Evolutionary conservation across 2,329 filamentous ascomycete genomes (phyloP), one percentile per base, ranked within the genome.

Genomic region (Aspergillus fumigatiaffinis): DNA sequence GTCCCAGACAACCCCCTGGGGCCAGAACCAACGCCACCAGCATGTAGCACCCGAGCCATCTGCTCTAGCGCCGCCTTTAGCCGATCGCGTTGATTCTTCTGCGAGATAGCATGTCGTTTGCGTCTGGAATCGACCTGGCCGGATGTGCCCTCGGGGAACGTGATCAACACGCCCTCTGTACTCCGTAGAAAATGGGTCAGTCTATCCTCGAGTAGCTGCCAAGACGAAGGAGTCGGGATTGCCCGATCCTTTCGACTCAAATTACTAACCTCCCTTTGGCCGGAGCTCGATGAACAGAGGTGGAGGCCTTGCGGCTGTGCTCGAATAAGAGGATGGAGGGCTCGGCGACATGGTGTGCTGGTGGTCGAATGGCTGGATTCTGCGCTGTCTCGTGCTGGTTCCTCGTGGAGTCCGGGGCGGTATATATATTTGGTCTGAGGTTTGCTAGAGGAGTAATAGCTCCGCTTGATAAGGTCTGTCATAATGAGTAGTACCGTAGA

Each of bases 61-160:
- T 52, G 53, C 41, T 55, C 53, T 23, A 55, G 51, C 6, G 53
- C 53, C 8, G 32, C 25, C 17, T 55, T 55, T 14, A 55, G 26
- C 10, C 53, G 49, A 10, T 55, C 53, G 25, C 53, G 53, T 28
- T 55, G 49, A 28, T 51, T 51, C 42, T 55, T 55, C 46, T 55
- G 53, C 9, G 53, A 55, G 26, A 52, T 17, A 32, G 54, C 54
- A 25, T 55, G 54, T 32, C 51, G 51, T 47, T 44, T 42, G 23
- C 50, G 50, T 44, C 49, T 46, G 54, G 38, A 52, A 29, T 55
- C 54, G 1, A 38, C 42, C 29, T 28, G 10, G 8, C 25, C 26
- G 1, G 42, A 49, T 10, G 20, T 21, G 3, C 26, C 28, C 7
- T 55, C 32, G 23, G 53, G 26, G 14, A 55, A 52, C 41, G 50